Conservation (phyloP, 2,329 filamentous ascomycete species). For the Cladorrhinum sp. region DNA sequence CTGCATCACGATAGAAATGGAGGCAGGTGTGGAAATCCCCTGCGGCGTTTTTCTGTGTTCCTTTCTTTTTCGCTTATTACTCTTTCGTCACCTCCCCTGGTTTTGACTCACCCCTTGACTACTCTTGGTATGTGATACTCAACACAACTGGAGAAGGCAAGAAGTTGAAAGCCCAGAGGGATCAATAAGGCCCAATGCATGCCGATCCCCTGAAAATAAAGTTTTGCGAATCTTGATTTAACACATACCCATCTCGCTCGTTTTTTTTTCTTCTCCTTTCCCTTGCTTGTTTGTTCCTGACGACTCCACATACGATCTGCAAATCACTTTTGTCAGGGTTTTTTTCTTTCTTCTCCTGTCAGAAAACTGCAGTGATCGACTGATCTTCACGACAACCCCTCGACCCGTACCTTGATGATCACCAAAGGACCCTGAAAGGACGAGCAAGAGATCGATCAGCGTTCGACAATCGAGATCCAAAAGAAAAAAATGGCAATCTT, state of each 20-base stretch:
- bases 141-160: background rate
- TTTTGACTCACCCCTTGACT: too few species aligned
- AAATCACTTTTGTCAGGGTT: background rate
- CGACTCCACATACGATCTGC: background rate
- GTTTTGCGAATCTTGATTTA: too few species aligned
- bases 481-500: slow-evolving; percentile 1
- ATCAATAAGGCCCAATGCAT: background rate
- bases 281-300: background rate
- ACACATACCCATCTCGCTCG: background rate
- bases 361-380: too few species aligned
- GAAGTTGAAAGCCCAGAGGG: too few species aligned
- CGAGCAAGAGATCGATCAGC: too few species aligned
- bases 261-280: background rate
- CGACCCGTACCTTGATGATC: background rate
- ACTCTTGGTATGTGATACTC: too few species aligned
- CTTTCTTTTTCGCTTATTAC: too few species aligned
- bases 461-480: too few species aligned
- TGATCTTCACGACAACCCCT: background rate
- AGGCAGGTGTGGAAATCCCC: too few species aligned
- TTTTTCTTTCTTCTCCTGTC: too few species aligned
- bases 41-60: too few species aligned
- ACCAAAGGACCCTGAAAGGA: background rate
- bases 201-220: background rate
- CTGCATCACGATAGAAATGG: too few species aligned
- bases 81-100: background rate